Conservation (phyloP, 345 rosid genomes). For the Gossypioides kirkii region DNA sequence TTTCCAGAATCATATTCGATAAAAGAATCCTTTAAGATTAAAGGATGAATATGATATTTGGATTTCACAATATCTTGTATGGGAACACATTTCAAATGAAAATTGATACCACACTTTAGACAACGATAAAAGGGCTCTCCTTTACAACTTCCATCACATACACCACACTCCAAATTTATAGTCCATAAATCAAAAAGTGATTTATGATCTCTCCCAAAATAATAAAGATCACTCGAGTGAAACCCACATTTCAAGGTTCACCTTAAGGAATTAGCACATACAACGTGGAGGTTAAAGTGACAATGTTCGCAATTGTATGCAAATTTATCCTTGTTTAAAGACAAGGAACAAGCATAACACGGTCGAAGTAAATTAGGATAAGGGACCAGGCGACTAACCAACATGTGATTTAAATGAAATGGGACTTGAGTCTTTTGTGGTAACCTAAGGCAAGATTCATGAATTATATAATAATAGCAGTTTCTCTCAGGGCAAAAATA, state of each 20-base stretch:
- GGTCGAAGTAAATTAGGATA: rapidly evolving
- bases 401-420: too few relatives aligned
- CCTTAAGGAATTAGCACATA: neutral
- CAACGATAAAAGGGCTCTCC: neutral
- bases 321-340: neutral
- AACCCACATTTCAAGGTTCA: neutral
- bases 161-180: too few relatives aligned
- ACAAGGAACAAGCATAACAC: too few relatives aligned
- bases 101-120: neutral
- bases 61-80: neutral
- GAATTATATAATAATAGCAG: too few relatives aligned
- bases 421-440: too few relatives aligned
- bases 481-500: too few relatives aligned
- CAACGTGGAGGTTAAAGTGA: neutral
- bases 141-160: neutral
- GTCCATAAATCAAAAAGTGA: neutral
- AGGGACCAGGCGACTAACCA: too few relatives aligned
- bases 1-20: too few relatives aligned
- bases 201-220: neutral
- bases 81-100: neutral
- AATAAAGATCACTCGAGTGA: neutral
- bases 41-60: neutral
- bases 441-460: too few relatives aligned
- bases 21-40: neutral
- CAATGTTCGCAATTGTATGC: neutral